A percentile compares a stretch with the other conserved stretches of the same genome.
Conservation (phyloP, 75 land plant species). For the Ceratopteris richardii region DNA sequence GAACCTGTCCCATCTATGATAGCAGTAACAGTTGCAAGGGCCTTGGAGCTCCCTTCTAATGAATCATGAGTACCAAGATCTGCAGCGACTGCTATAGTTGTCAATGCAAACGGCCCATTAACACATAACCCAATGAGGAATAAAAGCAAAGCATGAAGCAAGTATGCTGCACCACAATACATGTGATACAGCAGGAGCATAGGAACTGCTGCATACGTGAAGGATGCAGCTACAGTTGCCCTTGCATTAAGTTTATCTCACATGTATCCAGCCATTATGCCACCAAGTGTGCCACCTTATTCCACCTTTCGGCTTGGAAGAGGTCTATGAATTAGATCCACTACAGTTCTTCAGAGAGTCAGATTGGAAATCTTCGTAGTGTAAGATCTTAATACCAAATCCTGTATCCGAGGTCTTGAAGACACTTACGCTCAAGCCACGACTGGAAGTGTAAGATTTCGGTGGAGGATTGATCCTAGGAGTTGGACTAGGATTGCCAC, state of each 20-base stretch:
- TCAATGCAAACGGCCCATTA: slow-evolving; percentile 82
- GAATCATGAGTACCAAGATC: slow-evolving; percentile 70
- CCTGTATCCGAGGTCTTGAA: too few relatives aligned
- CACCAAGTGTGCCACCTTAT: slow-evolving; percentile 66
- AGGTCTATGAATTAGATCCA: too few relatives aligned
- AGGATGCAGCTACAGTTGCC: slow-evolving; percentile 55
- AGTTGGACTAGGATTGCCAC: too few relatives aligned
- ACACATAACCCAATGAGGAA: slow-evolving; percentile 17
- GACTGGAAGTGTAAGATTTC: too few relatives aligned
- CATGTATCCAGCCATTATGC: slow-evolving; percentile 64
- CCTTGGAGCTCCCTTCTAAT: slow-evolving; percentile 55
- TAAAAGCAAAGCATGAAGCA: too few relatives aligned
- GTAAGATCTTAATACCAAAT: too few relatives aligned
- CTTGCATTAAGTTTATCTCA: slow-evolving; percentile 74
- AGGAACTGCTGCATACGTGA: slow-evolving; percentile 56
- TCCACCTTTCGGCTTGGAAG: too few relatives aligned
- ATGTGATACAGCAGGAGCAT: slow-evolving; percentile 23
- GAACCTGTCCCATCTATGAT: slow-evolving; percentile 95
- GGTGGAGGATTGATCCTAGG: too few relatives aligned
- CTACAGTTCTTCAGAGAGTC: too few relatives aligned
- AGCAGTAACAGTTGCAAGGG: slow-evolving; percentile 87
- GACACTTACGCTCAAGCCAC: too few relatives aligned
- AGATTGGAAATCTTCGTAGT: too few relatives aligned
- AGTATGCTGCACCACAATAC: too few relatives aligned
- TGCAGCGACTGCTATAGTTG: slow-evolving; percentile 83